phyloP scores from a whole-genome alignment of 78 protist genomes.

The Dictyostelium intermedium region DNA sequence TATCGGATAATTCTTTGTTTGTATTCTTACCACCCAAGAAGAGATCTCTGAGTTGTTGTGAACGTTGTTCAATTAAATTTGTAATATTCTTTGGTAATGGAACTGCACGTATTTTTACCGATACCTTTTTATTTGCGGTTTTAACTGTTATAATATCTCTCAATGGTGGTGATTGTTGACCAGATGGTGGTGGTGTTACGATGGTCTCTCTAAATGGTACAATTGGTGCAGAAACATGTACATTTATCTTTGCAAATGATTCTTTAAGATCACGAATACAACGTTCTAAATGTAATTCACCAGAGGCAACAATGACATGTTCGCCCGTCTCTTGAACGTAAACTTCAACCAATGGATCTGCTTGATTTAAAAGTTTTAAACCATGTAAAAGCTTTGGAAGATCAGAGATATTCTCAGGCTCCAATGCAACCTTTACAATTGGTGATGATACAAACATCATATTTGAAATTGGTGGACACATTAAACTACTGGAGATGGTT shows the following conservation, averaged over 20 bases:
- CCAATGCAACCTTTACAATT: slow-evolving; percentile 95
- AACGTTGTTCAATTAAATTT: slow-evolving; percentile 71
- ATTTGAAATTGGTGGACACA: slow-evolving; percentile 74
- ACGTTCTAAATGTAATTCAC: slow-evolving; percentile 96
- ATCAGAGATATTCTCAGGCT: slow-evolving; percentile 82
- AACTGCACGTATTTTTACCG: slow-evolving; percentile 67
- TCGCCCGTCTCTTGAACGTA: slow-evolving; percentile 93
- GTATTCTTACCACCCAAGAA: slow-evolving; percentile 67
- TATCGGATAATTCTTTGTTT: slow-evolving; percentile 17
- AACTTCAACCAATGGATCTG: slow-evolving; percentile 95
- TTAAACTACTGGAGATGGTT: slow-evolving; percentile 74
- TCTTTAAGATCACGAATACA: slow-evolving; percentile 94
- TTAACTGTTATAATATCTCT: neutral
- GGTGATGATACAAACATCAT: slow-evolving; percentile 86
- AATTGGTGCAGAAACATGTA: slow-evolving; percentile 90
- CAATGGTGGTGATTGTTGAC: neutral
- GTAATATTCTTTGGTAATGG: slow-evolving; percentile 79
- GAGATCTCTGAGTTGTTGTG: slow-evolving; percentile 33
- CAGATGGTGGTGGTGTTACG: neutral
- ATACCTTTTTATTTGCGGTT: slow-evolving; percentile 80
- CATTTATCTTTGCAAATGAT: slow-evolving; percentile 82
- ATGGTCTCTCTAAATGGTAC: slow-evolving; percentile 96
- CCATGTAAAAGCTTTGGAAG: slow-evolving; percentile 85
- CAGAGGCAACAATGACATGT: slow-evolving; percentile 91
- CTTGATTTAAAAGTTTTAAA: slow-evolving; percentile 90